A percentile compares a stretch with the other conserved stretches of the same genome.
These are phyloP conservation scores for Calcarisporium arbuscula DNA, from an alignment of 2,329 filamentous ascomycete genomes.

Conservation along the genomic window DNA sequence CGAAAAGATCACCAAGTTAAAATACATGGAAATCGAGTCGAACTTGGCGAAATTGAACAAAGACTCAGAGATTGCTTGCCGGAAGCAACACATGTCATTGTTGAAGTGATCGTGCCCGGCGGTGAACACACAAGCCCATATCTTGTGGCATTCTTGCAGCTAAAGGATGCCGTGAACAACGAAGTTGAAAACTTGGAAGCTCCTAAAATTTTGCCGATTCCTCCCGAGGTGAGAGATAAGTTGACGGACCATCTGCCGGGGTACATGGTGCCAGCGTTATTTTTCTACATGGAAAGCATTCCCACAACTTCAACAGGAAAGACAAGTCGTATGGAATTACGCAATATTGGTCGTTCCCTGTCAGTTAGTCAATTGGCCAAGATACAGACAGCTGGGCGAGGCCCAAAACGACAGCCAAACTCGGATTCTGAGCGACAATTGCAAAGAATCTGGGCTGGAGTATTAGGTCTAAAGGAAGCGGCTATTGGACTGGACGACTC, in stretches of 20 bases:
- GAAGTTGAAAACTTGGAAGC: background rate
- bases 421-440: constrained; percentile 6
- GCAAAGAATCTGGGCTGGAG: constrained; percentile 21
- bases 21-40: constrained; percentile 15
- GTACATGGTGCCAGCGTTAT: constrained; percentile 3
- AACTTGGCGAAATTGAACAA: constrained; percentile 16
- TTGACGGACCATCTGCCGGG: background rate
- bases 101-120: constrained; percentile 35
- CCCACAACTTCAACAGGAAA: constrained; percentile 1
- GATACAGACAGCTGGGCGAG: background rate
- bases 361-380: background rate
- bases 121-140: background rate
- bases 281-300: constrained; percentile 1
- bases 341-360: background rate
- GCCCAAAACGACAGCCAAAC: background rate
- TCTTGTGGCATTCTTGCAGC: background rate
- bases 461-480: constrained; percentile 19
- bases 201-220: background rate
- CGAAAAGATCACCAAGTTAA: constrained; percentile 16
- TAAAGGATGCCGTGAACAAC: background rate
- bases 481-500: constrained; percentile 23
- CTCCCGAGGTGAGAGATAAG: background rate
- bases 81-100: constrained; percentile 32
- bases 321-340: background rate
- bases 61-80: constrained; percentile 22